Evolutionary conservation across 805 yeast species (phyloP).

Genomic region (Candida sakaeoensis): DNA sequence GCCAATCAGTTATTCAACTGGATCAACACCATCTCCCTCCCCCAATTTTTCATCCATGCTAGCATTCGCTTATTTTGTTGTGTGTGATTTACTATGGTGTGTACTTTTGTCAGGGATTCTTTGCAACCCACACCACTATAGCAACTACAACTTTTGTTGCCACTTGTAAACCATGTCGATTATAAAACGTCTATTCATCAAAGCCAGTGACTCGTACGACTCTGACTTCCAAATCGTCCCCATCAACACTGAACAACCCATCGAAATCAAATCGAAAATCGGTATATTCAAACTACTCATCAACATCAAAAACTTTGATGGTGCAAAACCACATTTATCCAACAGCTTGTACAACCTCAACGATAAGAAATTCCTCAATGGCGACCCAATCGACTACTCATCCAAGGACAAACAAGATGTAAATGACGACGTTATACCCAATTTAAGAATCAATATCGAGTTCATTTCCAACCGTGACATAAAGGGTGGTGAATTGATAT

Average conservation of each 20-base stretch:
- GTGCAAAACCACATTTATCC: constrained; percentile 32
- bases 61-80: too few relatives aligned
- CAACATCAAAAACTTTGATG: constrained; percentile 46
- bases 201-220: constrained; percentile 26
- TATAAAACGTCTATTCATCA: constrained; percentile 30
- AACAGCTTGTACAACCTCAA: constrained; percentile 30
- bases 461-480: constrained; percentile 42
- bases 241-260: constrained; percentile 39
- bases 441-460: constrained; percentile 30
- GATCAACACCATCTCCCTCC: too few relatives aligned
- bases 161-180: constrained; percentile 15
- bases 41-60: too few relatives aligned
- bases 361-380: constrained; percentile 26
- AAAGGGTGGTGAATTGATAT: constrained; percentile 52
- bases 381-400: constrained; percentile 8
- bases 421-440: constrained; percentile 18
- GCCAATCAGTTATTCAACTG: too few relatives aligned
- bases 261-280: constrained; percentile 32
- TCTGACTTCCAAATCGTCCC: constrained; percentile 31
- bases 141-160: too few relatives aligned
- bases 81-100: too few relatives aligned
- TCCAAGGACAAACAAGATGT: constrained; percentile 8
- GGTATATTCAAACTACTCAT: constrained; percentile 39
- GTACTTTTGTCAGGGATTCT: too few relatives aligned
- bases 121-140: too few relatives aligned